Evolutionary conservation across 345 rosid genomes (phyloP).

Genomic region (Camelina laxa): DNA sequence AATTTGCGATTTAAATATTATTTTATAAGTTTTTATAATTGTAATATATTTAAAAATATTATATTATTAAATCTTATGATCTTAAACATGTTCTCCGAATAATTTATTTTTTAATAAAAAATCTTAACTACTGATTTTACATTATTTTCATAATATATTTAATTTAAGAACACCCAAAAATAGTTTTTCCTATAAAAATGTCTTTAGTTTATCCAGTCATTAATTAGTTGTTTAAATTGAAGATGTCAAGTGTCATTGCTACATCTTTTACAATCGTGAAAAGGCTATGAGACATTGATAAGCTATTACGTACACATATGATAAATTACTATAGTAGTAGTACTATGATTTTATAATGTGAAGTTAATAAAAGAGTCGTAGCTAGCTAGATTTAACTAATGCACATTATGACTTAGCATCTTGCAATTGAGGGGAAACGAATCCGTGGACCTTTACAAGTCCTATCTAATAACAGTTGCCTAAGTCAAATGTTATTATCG

Average conservation of each 20-base stretch:
- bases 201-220: background rate
- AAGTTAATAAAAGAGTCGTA: conserved; percentile 13
- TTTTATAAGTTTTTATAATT: too few species aligned
- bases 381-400: background rate
- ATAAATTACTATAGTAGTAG: background rate
- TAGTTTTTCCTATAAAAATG: too few species aligned
- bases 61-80: too few species aligned
- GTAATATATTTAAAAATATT: too few species aligned
- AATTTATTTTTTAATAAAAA: too few species aligned
- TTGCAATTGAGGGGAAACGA: background rate
- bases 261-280: background rate
- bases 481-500: conserved; percentile 22
- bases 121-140: too few species aligned
- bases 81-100: too few species aligned
- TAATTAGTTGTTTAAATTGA: background rate
- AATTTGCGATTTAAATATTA: too few species aligned
- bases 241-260: background rate
- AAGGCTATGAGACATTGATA: background rate
- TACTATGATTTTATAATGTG: background rate
- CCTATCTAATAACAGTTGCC: conserved; percentile 25
- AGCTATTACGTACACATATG: background rate
- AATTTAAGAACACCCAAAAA: too few species aligned
- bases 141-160: too few species aligned
- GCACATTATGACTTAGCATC: conserved; percentile 20
- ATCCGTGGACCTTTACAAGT: conserved; percentile 23